Percentiles rank a stretch among this genome's conserved stretches.
phyloP scores from a whole-genome alignment of 2,329 filamentous ascomycete species.

The Ceratocystis destructans region DNA sequence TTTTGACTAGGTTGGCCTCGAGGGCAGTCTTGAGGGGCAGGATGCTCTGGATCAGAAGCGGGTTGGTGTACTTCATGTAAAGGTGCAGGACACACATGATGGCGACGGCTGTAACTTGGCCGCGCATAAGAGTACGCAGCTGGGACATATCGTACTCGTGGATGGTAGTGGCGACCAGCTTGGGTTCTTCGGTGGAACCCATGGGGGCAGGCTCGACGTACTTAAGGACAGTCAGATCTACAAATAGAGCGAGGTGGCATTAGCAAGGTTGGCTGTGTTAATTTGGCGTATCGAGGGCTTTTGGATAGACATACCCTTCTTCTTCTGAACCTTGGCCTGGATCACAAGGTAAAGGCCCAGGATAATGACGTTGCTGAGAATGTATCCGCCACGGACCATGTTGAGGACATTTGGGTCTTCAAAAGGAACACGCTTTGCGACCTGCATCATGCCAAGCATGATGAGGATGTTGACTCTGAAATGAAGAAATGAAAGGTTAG shows the following conservation, averaged over 20 bases:
- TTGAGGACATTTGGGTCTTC: constrained; percentile 59
- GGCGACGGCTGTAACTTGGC: constrained; percentile 85
- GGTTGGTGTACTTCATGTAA: constrained; percentile 99
- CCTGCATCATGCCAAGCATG: constrained; percentile 97
- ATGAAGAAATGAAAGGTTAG: neutral
- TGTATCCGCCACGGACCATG: constrained; percentile 40
- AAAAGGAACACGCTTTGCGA: constrained; percentile 88
- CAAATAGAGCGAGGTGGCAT: constrained; percentile 17
- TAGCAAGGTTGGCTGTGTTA: neutral
- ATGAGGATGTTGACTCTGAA: constrained; percentile 78
- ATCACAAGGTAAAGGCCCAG: constrained; percentile 73
- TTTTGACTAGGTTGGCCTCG: constrained; percentile 92
- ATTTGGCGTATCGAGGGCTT: no score
- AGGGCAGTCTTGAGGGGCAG: constrained; percentile 92
- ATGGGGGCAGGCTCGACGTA: constrained; percentile 93
- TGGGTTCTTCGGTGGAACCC: constrained; percentile 86
- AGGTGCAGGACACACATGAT: constrained; percentile 99
- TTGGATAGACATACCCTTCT: constrained; percentile 60
- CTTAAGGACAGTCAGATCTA: constrained; percentile 93
- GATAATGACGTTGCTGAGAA: constrained; percentile 65
- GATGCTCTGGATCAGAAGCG: constrained; percentile 94
- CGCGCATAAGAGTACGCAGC: constrained; percentile 69
- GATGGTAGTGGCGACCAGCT: constrained; percentile 91
- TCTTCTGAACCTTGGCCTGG: constrained; percentile 75
- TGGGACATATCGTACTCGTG: constrained; percentile 87